phyloP scores from a whole-genome alignment of 164 flowering plant species.

The Protea cynaroides region DNA sequence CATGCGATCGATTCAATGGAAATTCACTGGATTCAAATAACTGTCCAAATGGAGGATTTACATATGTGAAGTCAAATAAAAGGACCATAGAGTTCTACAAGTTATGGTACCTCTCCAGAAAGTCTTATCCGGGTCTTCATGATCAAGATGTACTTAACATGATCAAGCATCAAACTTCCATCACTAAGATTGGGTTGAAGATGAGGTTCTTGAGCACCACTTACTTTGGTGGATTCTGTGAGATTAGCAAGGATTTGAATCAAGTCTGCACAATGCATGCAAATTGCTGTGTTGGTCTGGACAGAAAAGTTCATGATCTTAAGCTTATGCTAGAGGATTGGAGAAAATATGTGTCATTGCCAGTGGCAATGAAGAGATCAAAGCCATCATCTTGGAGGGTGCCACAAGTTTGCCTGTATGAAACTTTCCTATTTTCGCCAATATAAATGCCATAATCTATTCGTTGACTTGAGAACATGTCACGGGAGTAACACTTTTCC shows the following conservation, averaged over 20 bases:
- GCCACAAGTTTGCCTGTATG: no score
- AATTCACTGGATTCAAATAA: neutral
- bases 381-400: no score
- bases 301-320: no score
- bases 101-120: neutral
- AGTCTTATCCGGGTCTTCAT: neutral
- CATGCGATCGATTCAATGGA: neutral
- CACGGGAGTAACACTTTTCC: no score
- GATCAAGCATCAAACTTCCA: neutral
- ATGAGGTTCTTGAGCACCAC: slow-evolving; percentile 1
- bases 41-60: neutral
- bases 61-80: neutral
- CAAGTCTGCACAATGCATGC: no score
- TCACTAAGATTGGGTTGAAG: neutral
- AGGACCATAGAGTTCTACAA: neutral
- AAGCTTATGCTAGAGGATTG: no score
- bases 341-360: no score
- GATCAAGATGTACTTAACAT: neutral
- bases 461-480: no score
- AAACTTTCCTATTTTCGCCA: no score
- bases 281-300: no score
- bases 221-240: neutral
- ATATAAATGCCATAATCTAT: no score
- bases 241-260: neutral
- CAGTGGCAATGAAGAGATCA: no score